A percentile compares a stretch with the other conserved stretches of the same genome.
These are phyloP conservation scores for Ogataea paradorogensis DNA, from an alignment of 805 yeast species.

Conservation along the genomic window DNA sequence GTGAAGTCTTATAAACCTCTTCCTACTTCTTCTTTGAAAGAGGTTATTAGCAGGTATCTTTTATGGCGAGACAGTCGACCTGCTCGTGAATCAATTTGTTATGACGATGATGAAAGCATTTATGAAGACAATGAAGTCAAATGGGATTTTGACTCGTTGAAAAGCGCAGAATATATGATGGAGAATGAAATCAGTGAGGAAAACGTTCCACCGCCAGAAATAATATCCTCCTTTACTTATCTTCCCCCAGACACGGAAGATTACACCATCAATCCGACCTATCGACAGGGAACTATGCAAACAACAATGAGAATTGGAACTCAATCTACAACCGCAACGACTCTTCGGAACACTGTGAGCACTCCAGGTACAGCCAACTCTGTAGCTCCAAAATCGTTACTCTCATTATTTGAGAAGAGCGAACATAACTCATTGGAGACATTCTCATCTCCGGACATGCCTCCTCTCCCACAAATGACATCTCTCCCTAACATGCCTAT, in stretches of 20 bases:
- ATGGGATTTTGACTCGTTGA: conserved; percentile 89
- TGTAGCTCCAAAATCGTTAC: conserved; percentile 70
- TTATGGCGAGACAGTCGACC: conserved; percentile 71
- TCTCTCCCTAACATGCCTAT: conserved; percentile 8
- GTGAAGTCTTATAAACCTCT: conserved; percentile 58
- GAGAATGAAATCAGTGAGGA: conserved; percentile 59
- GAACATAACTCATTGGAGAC: conserved; percentile 27
- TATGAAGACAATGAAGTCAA: conserved; percentile 47
- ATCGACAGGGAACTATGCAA: conserved; percentile 16
- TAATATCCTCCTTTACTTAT: background rate
- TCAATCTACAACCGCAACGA: conserved; percentile 15
- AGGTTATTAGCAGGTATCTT: conserved; percentile 68
- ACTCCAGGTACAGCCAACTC: conserved; percentile 26
- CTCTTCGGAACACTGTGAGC: conserved; percentile 17
- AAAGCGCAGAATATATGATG: conserved; percentile 67
- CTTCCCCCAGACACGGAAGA: conserved; percentile 13
- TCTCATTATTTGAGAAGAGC: conserved; percentile 63
- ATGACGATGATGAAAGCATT: conserved; percentile 40
- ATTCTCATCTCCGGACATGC: background rate
- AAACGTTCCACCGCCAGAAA: conserved; percentile 14
- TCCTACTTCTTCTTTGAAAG: conserved; percentile 63
- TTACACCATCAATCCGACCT: conserved; percentile 18
- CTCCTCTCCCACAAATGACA: conserved; percentile 1
- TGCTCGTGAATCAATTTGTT: conserved; percentile 48
- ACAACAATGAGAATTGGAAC: conserved; percentile 21